Evolutionary conservation across 169 alveolate genomes (phyloP).

Genomic region (Blepharisma undulans): DNA sequence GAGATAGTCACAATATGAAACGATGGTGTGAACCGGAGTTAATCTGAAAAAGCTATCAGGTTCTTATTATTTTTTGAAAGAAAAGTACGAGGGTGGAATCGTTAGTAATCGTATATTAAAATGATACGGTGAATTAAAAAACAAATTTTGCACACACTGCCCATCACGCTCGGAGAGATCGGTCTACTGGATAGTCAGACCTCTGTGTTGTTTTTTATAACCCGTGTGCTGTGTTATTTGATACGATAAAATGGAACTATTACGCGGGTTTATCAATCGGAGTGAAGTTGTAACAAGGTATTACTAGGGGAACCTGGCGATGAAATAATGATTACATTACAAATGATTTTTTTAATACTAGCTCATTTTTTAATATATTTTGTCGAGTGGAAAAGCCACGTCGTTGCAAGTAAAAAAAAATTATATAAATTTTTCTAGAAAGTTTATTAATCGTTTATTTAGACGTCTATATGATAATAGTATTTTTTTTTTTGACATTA

Average conservation of each 20-base stretch:
- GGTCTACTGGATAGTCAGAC: not conserved
- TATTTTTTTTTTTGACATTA: too few relatives aligned
- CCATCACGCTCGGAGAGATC: slow-evolving; percentile 60
- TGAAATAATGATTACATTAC: slow-evolving; percentile 38
- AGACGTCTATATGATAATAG: too few relatives aligned
- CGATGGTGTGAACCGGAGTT: slow-evolving; percentile 36
- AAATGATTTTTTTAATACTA: too few relatives aligned
- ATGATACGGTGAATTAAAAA: slow-evolving; percentile 56
- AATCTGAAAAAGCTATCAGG: slow-evolving; percentile 41
- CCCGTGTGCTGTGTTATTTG: not conserved
- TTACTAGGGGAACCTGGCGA: slow-evolving; percentile 65
- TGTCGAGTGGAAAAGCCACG: too few relatives aligned
- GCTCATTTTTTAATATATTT: too few relatives aligned
- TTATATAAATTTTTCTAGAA: too few relatives aligned
- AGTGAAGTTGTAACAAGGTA: slow-evolving; percentile 71
- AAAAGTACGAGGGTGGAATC: slow-evolving; percentile 52
- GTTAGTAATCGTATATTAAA: slow-evolving; percentile 59
- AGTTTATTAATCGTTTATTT: too few relatives aligned
- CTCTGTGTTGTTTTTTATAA: not conserved
- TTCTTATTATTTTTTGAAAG: slow-evolving; percentile 56
- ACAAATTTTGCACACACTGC: slow-evolving; percentile 65
- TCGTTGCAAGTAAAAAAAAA: too few relatives aligned
- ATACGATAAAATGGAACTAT: not conserved
- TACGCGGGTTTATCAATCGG: slow-evolving; percentile 38
- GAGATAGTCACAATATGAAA: slow-evolving; percentile 45